Percentiles rank a stretch among this genome's conserved stretches.
These are phyloP conservation scores for Lipomyces chichibuensis DNA, from an alignment of 805 yeast genomes.

Conservation along the genomic window DNA sequence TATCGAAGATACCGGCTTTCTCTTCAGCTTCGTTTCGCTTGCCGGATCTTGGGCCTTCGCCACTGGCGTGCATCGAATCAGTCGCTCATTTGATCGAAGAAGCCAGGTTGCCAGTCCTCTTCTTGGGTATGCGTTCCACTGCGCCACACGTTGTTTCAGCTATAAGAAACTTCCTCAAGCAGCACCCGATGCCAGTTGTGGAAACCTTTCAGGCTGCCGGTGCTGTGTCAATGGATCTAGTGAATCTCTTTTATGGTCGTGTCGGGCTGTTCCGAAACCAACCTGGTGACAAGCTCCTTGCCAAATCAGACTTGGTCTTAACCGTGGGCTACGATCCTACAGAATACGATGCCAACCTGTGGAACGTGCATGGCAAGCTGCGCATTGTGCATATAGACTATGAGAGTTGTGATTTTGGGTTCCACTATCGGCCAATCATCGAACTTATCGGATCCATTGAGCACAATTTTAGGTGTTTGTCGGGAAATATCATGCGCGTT, in stretches of 20 bases:
- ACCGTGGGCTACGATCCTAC: background rate
- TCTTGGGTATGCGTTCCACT: background rate
- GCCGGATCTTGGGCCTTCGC: background rate
- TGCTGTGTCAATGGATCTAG: background rate
- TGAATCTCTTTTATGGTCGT: background rate
- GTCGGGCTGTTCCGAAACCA: constrained; percentile 3
- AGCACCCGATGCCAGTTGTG: background rate
- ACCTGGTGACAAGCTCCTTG: background rate
- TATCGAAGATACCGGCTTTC: background rate
- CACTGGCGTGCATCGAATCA: background rate
- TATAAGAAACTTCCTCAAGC: background rate
- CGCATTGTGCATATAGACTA: background rate
- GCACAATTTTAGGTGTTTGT: background rate
- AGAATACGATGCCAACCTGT: background rate
- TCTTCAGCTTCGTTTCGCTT: background rate
- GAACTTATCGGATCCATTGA: background rate
- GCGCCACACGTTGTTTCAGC: background rate
- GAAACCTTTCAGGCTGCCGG: background rate
- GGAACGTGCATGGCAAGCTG: background rate
- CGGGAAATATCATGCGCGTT: background rate
- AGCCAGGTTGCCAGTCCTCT: background rate
- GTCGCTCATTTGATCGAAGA: background rate
- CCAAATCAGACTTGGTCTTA: background rate
- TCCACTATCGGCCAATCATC: background rate
- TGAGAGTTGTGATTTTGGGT: background rate